phyloP scores from a whole-genome alignment of 176 grass and related monocot genomes.

The Rhynchospora tenuis region DNA sequence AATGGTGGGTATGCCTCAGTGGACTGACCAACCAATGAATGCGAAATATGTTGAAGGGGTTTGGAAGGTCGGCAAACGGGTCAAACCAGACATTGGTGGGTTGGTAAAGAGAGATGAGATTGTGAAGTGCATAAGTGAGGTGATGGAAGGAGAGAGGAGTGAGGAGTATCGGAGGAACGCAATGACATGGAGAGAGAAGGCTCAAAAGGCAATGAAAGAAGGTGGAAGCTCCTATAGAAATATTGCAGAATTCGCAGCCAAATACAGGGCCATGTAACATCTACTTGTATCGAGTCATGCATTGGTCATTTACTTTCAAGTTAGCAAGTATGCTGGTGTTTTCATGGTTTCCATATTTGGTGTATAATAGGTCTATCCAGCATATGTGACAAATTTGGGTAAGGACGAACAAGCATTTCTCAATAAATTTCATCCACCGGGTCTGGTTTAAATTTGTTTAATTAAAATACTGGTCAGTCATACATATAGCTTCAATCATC shows the following conservation, averaged over 20 bases:
- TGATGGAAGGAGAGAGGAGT: slow-evolving; percentile 42
- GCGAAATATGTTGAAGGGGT: slow-evolving; percentile 69
- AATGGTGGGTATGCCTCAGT: slow-evolving; percentile 45
- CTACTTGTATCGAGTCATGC: not conserved
- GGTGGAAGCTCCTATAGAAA: slow-evolving; percentile 43
- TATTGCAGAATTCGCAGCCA: slow-evolving; percentile 34
- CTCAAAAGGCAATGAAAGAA: slow-evolving; percentile 26
- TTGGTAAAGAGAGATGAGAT: slow-evolving; percentile 39
- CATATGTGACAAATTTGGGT: not conserved
- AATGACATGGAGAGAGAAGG: slow-evolving; percentile 20
- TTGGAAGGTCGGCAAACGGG: slow-evolving; percentile 54
- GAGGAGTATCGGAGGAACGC: slow-evolving; percentile 31
- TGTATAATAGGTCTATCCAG: not conserved
- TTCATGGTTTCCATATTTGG: not conserved
- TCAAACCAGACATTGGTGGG: slow-evolving; percentile 13
- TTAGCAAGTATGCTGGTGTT: not conserved
- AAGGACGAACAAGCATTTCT: not conserved
- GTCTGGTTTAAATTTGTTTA: not conserved
- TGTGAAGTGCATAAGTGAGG: slow-evolving; percentile 8
- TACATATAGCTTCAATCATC: not conserved
- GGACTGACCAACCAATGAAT: slow-evolving; percentile 80
- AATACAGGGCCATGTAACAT: slow-evolving; percentile 12
- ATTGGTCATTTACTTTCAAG: not conserved
- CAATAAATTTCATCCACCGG: not conserved
- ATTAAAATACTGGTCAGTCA: not conserved